Base-by-base conservation (phyloP, 2,329 filamentous ascomycete species). In the Zasmidium citrigriseum region DNA sequence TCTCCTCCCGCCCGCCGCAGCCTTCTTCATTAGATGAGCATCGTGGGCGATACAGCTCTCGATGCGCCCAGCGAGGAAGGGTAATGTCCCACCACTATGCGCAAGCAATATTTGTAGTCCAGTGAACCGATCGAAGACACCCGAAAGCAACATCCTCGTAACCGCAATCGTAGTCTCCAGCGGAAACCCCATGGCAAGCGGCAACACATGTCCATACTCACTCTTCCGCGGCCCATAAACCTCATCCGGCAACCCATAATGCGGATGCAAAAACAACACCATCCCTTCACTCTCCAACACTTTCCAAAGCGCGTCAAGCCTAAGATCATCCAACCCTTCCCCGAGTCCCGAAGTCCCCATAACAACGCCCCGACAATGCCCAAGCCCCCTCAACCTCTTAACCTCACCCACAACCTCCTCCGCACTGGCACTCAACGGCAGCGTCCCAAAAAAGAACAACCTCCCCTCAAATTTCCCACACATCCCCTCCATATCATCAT, bases 121-220 rank as follows among this genome's bases (percentile, higher is more conserved):
- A 0, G 83, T 83, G 46, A 91, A 89, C 10, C 84, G 81, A 72
- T 96, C 91, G 73, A 95, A 96, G 0, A 96, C 89, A 0, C 91
- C 90, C 0, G 88, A 84, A n/a, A 97, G 79, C 54, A 91, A 87
- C 91, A 97, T 96, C 48, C 93, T 82, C 3, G 90, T 86, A 1
- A 96, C 87, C 0, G 92, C 91, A 66, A 97, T 93, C 1, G 93
- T 96, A 0, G 93, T 97, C 76, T 97, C 93, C 65, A 97, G 84
- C 0, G 93, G 92, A 71, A 96, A 96, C 0, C 93, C 93, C 2
- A 97, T 78, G 0, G 91, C 90, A 0, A 97, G 79, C 0, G 92
- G 90, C 2, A 97, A 80, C 0, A 96, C 91, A 72, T 96, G 93
- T 0, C 93, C 93, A 70, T 96, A 96, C 27, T 83, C 81, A 60